Conservation (phyloP, 1,284 basidiomycete genomes). For the Ceratobasidium sp. region DNA sequence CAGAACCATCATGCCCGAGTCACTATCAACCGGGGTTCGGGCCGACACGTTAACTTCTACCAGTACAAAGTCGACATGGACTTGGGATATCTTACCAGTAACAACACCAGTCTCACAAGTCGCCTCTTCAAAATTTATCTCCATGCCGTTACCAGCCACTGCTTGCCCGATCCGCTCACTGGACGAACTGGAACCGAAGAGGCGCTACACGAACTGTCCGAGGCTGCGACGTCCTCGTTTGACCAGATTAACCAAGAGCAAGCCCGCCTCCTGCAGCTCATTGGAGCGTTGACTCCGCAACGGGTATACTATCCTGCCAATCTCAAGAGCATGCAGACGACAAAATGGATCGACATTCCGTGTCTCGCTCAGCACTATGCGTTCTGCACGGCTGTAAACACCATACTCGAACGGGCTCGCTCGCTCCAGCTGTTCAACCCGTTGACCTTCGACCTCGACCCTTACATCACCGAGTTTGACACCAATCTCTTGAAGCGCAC, state of each 20-base stretch:
- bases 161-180: slow-evolving; percentile 63
- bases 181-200: slow-evolving; percentile 63
- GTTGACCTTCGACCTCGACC: background rate
- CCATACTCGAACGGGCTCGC: slow-evolving; percentile 6
- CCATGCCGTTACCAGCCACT: slow-evolving; percentile 63
- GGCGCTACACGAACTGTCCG: slow-evolving; percentile 60
- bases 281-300: slow-evolving; percentile 58
- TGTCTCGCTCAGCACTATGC: slow-evolving; percentile 57
- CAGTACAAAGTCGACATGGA: slow-evolving; percentile 60
- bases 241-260: slow-evolving; percentile 56
- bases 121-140: slow-evolving; percentile 62
- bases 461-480: background rate
- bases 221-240: slow-evolving; percentile 60
- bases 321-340: slow-evolving; percentile 60
- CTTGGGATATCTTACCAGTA: slow-evolving; percentile 58
- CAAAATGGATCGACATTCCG: slow-evolving; percentile 57
- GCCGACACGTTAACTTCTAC: slow-evolving; percentile 39
- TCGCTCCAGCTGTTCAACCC: slow-evolving; percentile 14
- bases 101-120: slow-evolving; percentile 56
- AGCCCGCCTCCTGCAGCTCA: slow-evolving; percentile 55
- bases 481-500: slow-evolving; percentile 10
- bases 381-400: slow-evolving; percentile 49
- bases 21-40: background rate
- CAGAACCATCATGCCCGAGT: slow-evolving; percentile 46
- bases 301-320: slow-evolving; percentile 60